phyloP scores from a whole-genome alignment of 768 basidiomycete genomes.

The Aureoboletus auriporus region DNA sequence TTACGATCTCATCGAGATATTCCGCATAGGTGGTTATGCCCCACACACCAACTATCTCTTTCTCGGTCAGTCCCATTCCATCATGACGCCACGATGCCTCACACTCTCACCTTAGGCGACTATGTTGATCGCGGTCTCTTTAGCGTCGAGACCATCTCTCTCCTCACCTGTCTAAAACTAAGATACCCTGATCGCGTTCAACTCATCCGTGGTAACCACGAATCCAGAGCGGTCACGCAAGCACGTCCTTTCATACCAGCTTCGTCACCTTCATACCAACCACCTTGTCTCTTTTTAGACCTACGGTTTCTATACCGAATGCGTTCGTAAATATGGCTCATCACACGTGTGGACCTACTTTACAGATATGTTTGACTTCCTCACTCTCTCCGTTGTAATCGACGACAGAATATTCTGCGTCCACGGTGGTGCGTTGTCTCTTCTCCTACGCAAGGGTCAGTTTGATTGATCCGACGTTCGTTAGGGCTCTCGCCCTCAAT shows the following conservation, averaged over 20 bases:
- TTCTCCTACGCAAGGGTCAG: not conserved
- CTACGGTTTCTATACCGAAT: slow-evolving; percentile 99
- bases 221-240: slow-evolving; percentile 96
- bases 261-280: slow-evolving; percentile 11
- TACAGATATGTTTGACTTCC: slow-evolving; percentile 99
- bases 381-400: slow-evolving; percentile 96
- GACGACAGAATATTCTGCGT: slow-evolving; percentile 99
- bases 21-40: slow-evolving; percentile 95
- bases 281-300: slow-evolving; percentile 50
- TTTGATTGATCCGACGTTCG: slow-evolving; percentile 6
- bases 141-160: slow-evolving; percentile 97
- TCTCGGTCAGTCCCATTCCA: slow-evolving; percentile 61
- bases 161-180: slow-evolving; percentile 93
- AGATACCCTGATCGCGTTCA: slow-evolving; percentile 96
- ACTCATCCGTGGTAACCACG: slow-evolving; percentile 96
- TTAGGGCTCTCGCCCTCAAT: slow-evolving; percentile 94
- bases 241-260: slow-evolving; percentile 43
- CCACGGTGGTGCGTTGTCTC: slow-evolving; percentile 71
- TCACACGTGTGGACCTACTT: slow-evolving; percentile 99
- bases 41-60: slow-evolving; percentile 98
- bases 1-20: slow-evolving; percentile 98
- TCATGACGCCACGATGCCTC: not conserved
- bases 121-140: slow-evolving; percentile 98
- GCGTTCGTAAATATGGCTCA: slow-evolving; percentile 93
- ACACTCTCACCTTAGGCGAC: slow-evolving; percentile 59